phyloP scores from a whole-genome alignment of 2,329 filamentous ascomycete species.

The Colletotrichum limetticola region DNA sequence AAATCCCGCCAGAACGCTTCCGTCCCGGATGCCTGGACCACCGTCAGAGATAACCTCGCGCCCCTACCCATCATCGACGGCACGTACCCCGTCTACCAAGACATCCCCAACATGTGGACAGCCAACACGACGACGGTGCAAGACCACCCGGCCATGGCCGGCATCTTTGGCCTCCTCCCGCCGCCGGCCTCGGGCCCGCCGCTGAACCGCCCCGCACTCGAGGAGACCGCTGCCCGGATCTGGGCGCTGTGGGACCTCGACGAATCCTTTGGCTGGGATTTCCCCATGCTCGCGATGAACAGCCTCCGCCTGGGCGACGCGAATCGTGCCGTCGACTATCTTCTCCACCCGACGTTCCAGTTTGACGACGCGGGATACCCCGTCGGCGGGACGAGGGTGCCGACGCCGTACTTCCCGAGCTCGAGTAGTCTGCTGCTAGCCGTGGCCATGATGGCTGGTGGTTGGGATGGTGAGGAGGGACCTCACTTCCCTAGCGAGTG shows the following conservation, averaged over 20 bases:
- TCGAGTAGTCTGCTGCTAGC: slow-evolving; percentile 60
- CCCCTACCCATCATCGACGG: slow-evolving; percentile 60
- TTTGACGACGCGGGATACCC: slow-evolving; percentile 69
- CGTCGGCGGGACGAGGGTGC: slow-evolving; percentile 60
- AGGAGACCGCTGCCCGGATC: slow-evolving; percentile 51
- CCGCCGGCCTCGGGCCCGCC: slow-evolving; percentile 47
- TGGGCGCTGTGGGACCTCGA: slow-evolving; percentile 50
- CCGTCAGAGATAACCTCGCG: slow-evolving; percentile 62
- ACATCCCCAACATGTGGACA: slow-evolving; percentile 53
- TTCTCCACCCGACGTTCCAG: slow-evolving; percentile 60
- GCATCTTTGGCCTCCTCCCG: slow-evolving; percentile 55
- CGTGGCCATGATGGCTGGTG: slow-evolving; percentile 66
- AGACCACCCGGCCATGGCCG: slow-evolving; percentile 56
- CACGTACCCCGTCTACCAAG: slow-evolving; percentile 66
- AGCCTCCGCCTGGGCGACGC: slow-evolving; percentile 51
- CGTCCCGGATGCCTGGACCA: slow-evolving; percentile 56
- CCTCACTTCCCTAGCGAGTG: slow-evolving; percentile 59
- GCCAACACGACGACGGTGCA: slow-evolving; percentile 47
- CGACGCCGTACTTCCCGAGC: slow-evolving; percentile 68
- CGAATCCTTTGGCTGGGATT: slow-evolving; percentile 56
- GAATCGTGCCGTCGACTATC: slow-evolving; percentile 51
- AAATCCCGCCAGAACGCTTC: slow-evolving; percentile 56
- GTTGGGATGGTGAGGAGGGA: slow-evolving; percentile 62
- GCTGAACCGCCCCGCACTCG: slow-evolving; percentile 48
- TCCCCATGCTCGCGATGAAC: slow-evolving; percentile 58